phyloP scores from a whole-genome alignment of 345 rosid species.

The Heritiera fomes region DNA sequence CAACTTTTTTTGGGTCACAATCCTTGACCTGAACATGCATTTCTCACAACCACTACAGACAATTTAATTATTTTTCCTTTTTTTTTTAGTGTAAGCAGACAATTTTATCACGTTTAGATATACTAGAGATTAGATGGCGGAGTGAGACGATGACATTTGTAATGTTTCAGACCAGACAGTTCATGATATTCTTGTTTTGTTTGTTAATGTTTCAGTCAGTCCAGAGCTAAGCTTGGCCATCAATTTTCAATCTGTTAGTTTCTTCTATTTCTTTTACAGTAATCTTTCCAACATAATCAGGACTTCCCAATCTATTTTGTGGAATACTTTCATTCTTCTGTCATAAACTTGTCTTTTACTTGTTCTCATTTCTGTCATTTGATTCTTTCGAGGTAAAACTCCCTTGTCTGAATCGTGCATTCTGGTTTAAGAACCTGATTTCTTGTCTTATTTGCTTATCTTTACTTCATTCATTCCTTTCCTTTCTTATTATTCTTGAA shows the following conservation, averaged over 20 bases:
- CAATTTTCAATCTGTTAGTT: not conserved
- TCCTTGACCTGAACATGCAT: not conserved
- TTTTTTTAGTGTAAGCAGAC: not conserved
- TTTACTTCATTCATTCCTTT: not conserved
- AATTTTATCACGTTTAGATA: not conserved
- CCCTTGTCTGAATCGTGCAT: slow-evolving; percentile 1
- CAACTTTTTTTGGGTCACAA: not conserved
- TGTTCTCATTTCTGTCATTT: not conserved
- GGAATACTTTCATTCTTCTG: not conserved
- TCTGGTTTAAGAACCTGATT: slow-evolving; percentile 14
- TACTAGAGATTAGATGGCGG: too few species aligned
- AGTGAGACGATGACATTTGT: not conserved
- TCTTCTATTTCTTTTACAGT: not conserved
- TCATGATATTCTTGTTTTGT: not conserved
- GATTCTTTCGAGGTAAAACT: not conserved
- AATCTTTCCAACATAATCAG: not conserved
- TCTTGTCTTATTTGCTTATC: not conserved
- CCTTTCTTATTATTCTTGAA: not conserved
- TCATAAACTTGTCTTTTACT: not conserved
- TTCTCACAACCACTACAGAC: not conserved
- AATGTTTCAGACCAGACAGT: not conserved
- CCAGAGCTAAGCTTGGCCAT: not conserved
- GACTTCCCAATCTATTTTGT: not conserved
- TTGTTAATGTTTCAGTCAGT: not conserved
- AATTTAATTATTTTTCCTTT: not conserved